Percentiles rank a stretch among this genome's conserved stretches.
Evolutionary conservation across 2,329 filamentous ascomycete genomes (phyloP).

Genomic region (Pseudocercospora musae): DNA sequence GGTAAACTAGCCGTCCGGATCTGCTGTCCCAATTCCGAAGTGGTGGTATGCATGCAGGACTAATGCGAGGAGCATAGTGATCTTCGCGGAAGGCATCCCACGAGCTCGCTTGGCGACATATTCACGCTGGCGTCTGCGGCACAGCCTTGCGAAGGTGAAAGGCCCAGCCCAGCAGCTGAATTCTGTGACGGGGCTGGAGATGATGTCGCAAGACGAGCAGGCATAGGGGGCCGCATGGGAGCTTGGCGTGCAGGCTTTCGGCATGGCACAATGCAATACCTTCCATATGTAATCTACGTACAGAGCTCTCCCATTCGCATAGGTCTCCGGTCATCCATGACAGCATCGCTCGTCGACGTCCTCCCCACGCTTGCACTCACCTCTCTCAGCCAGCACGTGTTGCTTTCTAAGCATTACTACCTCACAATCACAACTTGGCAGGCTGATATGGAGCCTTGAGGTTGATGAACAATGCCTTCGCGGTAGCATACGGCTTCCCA

Average conservation of each 20-base stretch:
- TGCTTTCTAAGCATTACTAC: neutral
- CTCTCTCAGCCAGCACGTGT: neutral
- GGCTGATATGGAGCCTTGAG: neutral
- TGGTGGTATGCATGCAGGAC: neutral
- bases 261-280: neutral
- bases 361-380: no score
- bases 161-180: neutral
- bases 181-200: neutral
- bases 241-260: neutral
- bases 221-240: neutral
- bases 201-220: neutral
- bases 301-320: no score
- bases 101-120: neutral
- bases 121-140: neutral
- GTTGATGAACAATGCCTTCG: slow-evolving; percentile 23
- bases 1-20: neutral
- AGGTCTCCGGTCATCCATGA: no score
- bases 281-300: neutral
- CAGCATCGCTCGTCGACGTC: neutral
- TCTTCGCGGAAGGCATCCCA: neutral
- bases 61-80: neutral
- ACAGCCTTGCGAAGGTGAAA: neutral
- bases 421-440: neutral
- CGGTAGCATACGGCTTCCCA: slow-evolving; percentile 20
- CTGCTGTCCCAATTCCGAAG: neutral